Evolutionary conservation across 2,329 filamentous ascomycete species (phyloP), one percentile per base, ranked within the genome.

Genomic region (Nigrospora sphaerica): DNA sequence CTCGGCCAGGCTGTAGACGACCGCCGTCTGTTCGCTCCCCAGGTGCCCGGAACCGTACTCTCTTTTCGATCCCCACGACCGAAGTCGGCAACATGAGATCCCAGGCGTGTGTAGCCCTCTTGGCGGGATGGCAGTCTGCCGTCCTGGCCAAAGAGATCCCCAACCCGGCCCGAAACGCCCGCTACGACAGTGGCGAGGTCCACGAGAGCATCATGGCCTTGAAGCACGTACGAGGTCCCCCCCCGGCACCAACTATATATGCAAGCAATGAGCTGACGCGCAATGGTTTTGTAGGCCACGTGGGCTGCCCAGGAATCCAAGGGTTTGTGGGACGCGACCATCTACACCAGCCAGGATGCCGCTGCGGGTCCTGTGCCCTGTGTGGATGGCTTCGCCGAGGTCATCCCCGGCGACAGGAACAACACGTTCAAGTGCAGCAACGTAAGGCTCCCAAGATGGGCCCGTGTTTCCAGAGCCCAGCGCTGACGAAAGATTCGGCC

Each of bases 361-460:
- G 23, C 39, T 7, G 42, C 33, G 12, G 46, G 35, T 5, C 42
- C 48, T 19, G 50, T 63, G 6, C 49, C 51, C 9, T 77, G 73
- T 51, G 57, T 63, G 10, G 59, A 71, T 18, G 73, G 73, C 4
- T 54, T 66, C 12, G 73, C 69, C 3, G 63, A 63, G 35, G 71
- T 71, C 39, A 63, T 72, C 23, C 62, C 65, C 7, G 72, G 71
- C 2, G 69, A 77, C 46, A 57, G 64, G 16, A 62, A 65, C 46
- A 69, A 76, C 57, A 75, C 71, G 3, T 77, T 74, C 57, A 58
- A 57, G 31, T 76, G 73, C 58, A 67, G 63, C 46, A 72, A 73
- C 48, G 60, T 60, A 49, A 50, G 57, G 45, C 10, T 5, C 16
- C 5, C 11, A 12, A 11, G n/a, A 4, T 0, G 2, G 12, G 23